Evolutionary conservation across 208 protist species (phyloP).

Genomic region (Tritrichomonas musculus): DNA sequence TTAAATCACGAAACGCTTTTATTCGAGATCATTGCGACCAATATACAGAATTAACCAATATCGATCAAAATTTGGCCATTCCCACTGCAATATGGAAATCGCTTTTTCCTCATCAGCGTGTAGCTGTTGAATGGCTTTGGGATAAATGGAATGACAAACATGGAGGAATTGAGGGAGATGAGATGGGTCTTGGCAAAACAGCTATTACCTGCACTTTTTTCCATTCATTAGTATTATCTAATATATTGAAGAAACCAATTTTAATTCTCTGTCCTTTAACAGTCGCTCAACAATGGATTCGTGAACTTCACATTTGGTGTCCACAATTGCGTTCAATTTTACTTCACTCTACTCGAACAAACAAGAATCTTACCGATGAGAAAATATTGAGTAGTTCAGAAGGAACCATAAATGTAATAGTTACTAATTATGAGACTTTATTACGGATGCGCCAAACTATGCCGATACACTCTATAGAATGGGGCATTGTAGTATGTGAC

Average conservation of each 20-base stretch:
- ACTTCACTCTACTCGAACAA: slow-evolving; percentile 63
- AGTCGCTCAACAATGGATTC: slow-evolving; percentile 61
- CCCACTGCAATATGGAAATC: slow-evolving; percentile 51
- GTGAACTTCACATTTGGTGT: slow-evolving; percentile 73
- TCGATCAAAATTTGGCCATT: slow-evolving; percentile 26
- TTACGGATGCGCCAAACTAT: neutral
- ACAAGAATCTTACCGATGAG: neutral
- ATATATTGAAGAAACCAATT: slow-evolving; percentile 57
- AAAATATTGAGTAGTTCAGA: neutral
- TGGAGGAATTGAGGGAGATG: slow-evolving; percentile 58
- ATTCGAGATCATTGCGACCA: neutral
- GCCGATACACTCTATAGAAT: neutral
- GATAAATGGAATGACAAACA: slow-evolving; percentile 76
- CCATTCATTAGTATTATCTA: slow-evolving; percentile 64
- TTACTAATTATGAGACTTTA: slow-evolving; percentile 16
- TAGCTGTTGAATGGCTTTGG: slow-evolving; percentile 82
- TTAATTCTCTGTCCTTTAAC: slow-evolving; percentile 65
- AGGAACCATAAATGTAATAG: neutral
- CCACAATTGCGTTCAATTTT: slow-evolving; percentile 67
- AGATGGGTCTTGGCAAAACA: slow-evolving; percentile 79
- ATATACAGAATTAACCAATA: neutral
- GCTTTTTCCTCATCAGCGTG: slow-evolving; percentile 59
- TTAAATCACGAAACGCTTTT: neutral
- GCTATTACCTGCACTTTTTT: slow-evolving; percentile 73
- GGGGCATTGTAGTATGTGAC: slow-evolving; percentile 27